These are phyloP conservation scores for Simmondsia chinensis DNA, from an alignment of 148 eudicot species.

Conservation along the genomic window DNA sequence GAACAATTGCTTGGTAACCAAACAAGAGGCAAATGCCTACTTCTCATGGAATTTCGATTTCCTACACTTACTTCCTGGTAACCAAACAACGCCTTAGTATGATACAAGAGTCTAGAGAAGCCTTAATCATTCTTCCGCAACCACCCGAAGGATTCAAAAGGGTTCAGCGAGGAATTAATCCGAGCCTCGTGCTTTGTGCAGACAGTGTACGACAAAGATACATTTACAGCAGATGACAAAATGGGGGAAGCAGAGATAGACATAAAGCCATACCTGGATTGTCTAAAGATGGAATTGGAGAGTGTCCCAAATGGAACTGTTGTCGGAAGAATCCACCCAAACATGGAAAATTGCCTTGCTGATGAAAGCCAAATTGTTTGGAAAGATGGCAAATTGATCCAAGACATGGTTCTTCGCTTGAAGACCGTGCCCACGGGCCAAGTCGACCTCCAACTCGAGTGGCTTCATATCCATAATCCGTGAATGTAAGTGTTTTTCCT, in stretches of 20 bases:
- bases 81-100: too few relatives aligned
- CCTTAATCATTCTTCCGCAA: too few relatives aligned
- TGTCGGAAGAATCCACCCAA: constrained; percentile 39
- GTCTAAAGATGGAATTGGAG: constrained; percentile 33
- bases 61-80: too few relatives aligned
- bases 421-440: constrained; percentile 45
- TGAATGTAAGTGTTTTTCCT: too few relatives aligned
- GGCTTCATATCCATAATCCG: too few relatives aligned
- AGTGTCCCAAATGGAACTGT: constrained; percentile 32
- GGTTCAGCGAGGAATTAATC: too few relatives aligned
- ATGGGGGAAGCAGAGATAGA: constrained; percentile 51
- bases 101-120: too few relatives aligned
- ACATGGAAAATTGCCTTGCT: constrained; percentile 35
- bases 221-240: constrained; percentile 34
- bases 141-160: too few relatives aligned
- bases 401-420: constrained; percentile 51
- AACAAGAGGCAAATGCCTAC: too few relatives aligned
- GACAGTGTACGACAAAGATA: constrained; percentile 46
- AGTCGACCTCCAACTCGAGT: constrained; percentile 44
- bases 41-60: too few relatives aligned
- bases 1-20: too few relatives aligned
- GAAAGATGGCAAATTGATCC: constrained; percentile 52
- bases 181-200: constrained; percentile 8
- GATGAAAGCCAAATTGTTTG: constrained; percentile 49
- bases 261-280: constrained; percentile 34